A percentile compares a stretch with the other conserved stretches of the same genome.
Evolutionary conservation across 140 eudicot species (phyloP).

Genomic region (Oenanthe javanica): DNA sequence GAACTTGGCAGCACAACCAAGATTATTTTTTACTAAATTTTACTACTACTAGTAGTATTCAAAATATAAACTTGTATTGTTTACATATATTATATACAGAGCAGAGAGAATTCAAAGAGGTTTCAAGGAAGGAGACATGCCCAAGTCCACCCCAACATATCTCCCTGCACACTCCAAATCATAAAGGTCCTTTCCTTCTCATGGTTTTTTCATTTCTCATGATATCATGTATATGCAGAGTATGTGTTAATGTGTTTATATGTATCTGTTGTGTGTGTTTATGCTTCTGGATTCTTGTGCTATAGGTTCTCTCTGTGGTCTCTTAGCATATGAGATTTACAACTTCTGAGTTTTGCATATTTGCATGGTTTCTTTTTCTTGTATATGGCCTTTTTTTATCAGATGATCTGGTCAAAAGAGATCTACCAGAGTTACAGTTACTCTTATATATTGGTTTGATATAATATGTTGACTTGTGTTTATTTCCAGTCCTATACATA

Average conservation of each 20-base stretch:
- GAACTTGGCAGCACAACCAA: constrained; percentile 1
- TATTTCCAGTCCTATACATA: background rate
- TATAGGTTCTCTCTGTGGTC: background rate
- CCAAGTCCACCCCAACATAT: constrained; percentile 25
- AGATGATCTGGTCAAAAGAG: constrained; percentile 1
- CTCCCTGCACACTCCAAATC: background rate
- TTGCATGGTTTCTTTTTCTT: background rate
- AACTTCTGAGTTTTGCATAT: no score
- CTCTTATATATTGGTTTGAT: background rate
- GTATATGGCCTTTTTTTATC: background rate
- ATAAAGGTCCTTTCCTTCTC: constrained; percentile 6
- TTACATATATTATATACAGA: background rate
- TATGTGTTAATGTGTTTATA: background rate
- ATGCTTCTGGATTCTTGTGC: background rate
- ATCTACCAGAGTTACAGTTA: background rate
- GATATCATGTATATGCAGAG: background rate
- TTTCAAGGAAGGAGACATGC: constrained; percentile 31
- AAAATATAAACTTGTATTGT: background rate
- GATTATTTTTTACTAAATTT: background rate
- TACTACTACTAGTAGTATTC: background rate
- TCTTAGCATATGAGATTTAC: background rate
- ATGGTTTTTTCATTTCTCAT: background rate
- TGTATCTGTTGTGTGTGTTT: background rate
- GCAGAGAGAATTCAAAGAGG: background rate
- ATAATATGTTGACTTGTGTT: background rate